A percentile compares a stretch with the other conserved stretches of the same genome.
Evolutionary conservation across 2,329 filamentous ascomycete genomes (phyloP).

Genomic region (Malbranchea zuffiana): DNA sequence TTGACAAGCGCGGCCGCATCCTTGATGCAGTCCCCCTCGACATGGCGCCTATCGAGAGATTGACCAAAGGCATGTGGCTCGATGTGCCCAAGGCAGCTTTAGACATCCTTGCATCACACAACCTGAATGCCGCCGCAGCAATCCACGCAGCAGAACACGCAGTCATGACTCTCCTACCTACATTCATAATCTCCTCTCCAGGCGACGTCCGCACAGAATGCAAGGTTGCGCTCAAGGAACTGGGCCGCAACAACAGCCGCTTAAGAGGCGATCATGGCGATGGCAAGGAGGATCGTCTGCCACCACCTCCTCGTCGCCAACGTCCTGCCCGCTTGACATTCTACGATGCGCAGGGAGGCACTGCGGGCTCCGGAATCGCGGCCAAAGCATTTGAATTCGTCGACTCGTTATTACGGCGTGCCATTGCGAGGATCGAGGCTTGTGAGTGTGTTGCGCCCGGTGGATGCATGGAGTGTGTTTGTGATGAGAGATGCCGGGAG

Average conservation of each 20-base stretch:
- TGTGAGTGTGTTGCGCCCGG: conserved; percentile 57
- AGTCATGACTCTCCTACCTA: conserved; percentile 73
- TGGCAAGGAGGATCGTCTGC: conserved; percentile 17
- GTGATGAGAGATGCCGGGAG: conserved; percentile 71
- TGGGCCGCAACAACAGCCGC: conserved; percentile 48
- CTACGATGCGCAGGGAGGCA: conserved; percentile 87
- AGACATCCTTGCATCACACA: conserved; percentile 60
- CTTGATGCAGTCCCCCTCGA: conserved; percentile 88
- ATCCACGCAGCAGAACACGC: conserved; percentile 96
- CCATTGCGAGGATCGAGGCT: conserved; percentile 60
- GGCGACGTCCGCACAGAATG: conserved; percentile 92
- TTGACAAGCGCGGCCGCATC: conserved; percentile 75
- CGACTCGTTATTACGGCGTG: conserved; percentile 64
- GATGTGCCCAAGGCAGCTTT: conserved; percentile 73
- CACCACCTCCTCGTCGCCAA: conserved; percentile 48
- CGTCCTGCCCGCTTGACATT: conserved; percentile 81
- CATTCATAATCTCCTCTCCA: conserved; percentile 79
- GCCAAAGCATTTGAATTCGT: conserved; percentile 91
- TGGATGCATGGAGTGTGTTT: conserved; percentile 85
- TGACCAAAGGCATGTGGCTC: conserved; percentile 88
- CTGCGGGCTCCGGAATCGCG: conserved; percentile 71
- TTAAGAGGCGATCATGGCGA: conserved; percentile 17
- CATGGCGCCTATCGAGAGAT: conserved; percentile 77
- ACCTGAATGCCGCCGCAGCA: conserved; percentile 71
- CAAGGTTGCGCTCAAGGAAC: conserved; percentile 80